A percentile compares a stretch with the other conserved stretches of the same genome.
These are phyloP conservation scores for Vitis riparia DNA, from an alignment of 164 flowering plant genomes.

Conservation along the genomic window DNA sequence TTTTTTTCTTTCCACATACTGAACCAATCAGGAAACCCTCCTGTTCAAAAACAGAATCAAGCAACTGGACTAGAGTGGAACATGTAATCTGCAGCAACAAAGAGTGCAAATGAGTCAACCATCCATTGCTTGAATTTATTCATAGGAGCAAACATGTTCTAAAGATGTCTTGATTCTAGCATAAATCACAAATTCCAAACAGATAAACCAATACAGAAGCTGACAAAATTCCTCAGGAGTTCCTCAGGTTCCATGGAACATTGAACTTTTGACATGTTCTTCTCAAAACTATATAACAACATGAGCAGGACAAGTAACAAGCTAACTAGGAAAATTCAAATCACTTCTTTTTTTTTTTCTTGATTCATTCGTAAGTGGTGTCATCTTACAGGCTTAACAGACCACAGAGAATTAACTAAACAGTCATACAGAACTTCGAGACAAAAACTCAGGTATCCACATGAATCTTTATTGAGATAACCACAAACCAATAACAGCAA, in stretches of 20 bases:
- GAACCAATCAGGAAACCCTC: conserved; percentile 17
- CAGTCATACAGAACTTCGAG: not conserved
- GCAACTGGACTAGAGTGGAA: conserved; percentile 38
- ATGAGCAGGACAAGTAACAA: no score
- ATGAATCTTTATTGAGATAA: no score
- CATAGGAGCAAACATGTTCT: not conserved
- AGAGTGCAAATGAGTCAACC: not conserved
- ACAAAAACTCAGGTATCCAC: not conserved
- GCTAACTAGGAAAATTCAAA: no score
- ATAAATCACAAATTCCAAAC: not conserved
- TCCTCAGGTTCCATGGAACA: no score
- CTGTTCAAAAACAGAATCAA: conserved; percentile 37
- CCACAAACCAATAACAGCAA: no score
- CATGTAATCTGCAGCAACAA: conserved; percentile 50
- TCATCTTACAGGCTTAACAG: not conserved
- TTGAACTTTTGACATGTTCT: not conserved
- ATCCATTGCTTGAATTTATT: conserved; percentile 1
- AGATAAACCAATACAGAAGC: not conserved
- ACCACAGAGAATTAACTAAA: not conserved
- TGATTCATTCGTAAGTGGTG: not conserved
- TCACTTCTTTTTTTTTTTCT: not conserved
- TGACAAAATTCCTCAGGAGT: not conserved
- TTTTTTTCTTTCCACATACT: conserved; percentile 45
- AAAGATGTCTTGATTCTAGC: not conserved
- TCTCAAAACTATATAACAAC: not conserved